Evolutionary conservation across 129 eudicot genomes (phyloP), one percentile per base, ranked within the genome.

Genomic region (Tanacetum coccineum): DNA sequence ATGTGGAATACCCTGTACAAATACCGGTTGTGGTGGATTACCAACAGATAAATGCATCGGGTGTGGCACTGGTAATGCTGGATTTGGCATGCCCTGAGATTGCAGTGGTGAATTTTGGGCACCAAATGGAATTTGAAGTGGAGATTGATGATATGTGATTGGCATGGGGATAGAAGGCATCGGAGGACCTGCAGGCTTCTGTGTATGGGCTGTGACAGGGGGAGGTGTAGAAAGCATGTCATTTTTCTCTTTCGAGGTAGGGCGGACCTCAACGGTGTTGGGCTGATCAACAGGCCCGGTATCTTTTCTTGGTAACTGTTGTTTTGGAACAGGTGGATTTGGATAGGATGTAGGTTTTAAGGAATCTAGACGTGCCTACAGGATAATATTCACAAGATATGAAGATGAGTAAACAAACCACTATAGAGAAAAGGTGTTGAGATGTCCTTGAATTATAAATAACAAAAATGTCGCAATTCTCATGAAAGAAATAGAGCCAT

Each of bases 91-190:
- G 55, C 78, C 76, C 62, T 88, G 98, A 13, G 95, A 70, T 71
- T 81, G 98, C 66, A 92, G 36, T 63, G 82, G 92, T n/a, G 96
- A 86, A 64, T 71, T 82, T 26, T 84, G 93, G 10, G 90, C 96
- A 65, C 86, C 92, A 73, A 78, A 93, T 60, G 76, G 99, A 57
- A 79, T 72, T 14, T 82, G 85, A 19, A 81, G 73, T 19, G 71
- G 90, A 25, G 81, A 78, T 73, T 88, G 98, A 75, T 78, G 95
- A 71, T 69, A 89, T 26, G 81, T 84, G 49, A 76, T 70, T 68
- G 78, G 91, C 84, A 86, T 73, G 17, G 88, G 68, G 14, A 73
- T 76, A 13, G 75, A 61, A 6, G 75, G 59, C 49, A 68, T 69
- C 17, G 87, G 83, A 55, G 82, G 87, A n/a, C 79, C 77, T 6